Evolutionary conservation across 169 alveolate genomes (phyloP).

Genomic region (Plasmodium vivax): DNA sequence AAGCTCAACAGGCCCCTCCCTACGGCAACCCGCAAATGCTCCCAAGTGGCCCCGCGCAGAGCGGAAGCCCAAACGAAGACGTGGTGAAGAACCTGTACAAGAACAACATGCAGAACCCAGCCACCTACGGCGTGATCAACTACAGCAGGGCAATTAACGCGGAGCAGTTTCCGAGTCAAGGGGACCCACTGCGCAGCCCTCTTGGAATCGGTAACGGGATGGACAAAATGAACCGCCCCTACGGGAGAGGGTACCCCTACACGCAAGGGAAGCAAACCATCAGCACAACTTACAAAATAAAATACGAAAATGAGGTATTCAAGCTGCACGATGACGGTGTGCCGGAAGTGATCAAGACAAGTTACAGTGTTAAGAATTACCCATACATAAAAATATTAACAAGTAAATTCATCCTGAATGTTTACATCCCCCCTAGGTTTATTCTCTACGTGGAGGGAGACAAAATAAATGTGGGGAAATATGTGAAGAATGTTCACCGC

Average conservation of each 20-base stretch:
- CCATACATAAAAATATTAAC: conserved; percentile 82
- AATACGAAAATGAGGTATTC: conserved; percentile 23
- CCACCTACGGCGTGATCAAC: conserved; percentile 16
- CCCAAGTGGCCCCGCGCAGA: not conserved
- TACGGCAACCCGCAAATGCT: not conserved
- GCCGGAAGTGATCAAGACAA: conserved; percentile 80
- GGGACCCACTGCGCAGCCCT: not conserved
- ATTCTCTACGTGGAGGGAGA: conserved; percentile 87
- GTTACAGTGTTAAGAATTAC: conserved; percentile 79
- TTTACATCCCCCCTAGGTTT: conserved; percentile 87
- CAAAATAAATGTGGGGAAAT: conserved; percentile 73
- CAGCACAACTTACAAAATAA: conserved; percentile 21
- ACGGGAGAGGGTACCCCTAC: not conserved
- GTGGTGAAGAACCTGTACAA: conserved; percentile 39
- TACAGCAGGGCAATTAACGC: not conserved
- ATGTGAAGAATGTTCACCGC: conserved; percentile 70
- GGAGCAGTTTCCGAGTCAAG: not conserved
- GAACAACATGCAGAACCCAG: conserved; percentile 37
- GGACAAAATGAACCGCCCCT: not conserved
- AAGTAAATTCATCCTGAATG: conserved; percentile 81
- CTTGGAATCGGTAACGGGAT: not conserved
- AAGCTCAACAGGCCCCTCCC: not conserved
- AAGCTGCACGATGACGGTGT: conserved; percentile 80
- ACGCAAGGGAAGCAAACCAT: not conserved
- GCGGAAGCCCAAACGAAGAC: not conserved